phyloP scores from a whole-genome alignment of 2,329 filamentous ascomycete genomes.

The Trichoderma sp. region DNA sequence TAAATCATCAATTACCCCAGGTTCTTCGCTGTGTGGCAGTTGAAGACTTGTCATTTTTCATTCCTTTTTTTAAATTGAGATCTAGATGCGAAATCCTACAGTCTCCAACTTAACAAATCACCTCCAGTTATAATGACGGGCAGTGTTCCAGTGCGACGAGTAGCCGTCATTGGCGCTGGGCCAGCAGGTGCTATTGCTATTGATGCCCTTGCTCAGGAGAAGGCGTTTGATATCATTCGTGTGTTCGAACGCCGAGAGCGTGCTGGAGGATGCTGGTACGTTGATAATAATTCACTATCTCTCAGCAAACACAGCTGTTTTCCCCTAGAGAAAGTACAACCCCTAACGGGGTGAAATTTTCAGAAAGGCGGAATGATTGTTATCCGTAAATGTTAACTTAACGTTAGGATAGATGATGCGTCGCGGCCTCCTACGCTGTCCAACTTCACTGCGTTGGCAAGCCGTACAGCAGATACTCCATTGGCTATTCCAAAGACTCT shows the following conservation, averaged over 20 bases:
- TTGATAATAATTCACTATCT: background rate
- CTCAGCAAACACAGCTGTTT: background rate
- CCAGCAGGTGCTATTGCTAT: conserved; percentile 60
- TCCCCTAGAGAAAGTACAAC: background rate
- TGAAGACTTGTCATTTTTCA: background rate
- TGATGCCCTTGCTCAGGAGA: conserved; percentile 59
- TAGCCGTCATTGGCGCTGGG: conserved; percentile 61
- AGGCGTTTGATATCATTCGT: conserved; percentile 56
- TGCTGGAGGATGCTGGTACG: conserved; percentile 61
- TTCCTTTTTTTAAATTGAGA: background rate
- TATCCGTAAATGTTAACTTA: background rate
- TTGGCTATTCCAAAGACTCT: conserved; percentile 46
- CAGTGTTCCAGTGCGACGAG: conserved; percentile 31
- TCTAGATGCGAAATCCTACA: background rate
- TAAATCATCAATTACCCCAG: background rate
- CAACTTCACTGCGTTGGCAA: conserved; percentile 46
- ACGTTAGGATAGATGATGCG: conserved; percentile 44
- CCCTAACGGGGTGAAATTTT: background rate
- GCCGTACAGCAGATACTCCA: conserved; percentile 50
- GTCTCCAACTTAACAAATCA: background rate
- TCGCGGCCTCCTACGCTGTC: conserved; percentile 40
- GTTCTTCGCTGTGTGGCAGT: background rate
- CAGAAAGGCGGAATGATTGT: background rate
- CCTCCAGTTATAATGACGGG: conserved; percentile 16
- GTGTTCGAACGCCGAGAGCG: conserved; percentile 62